Percentiles rank a stretch among this genome's conserved stretches.
Conservation (phyloP, 139 green algal species). For the Desmodesmus armatus region DNA sequence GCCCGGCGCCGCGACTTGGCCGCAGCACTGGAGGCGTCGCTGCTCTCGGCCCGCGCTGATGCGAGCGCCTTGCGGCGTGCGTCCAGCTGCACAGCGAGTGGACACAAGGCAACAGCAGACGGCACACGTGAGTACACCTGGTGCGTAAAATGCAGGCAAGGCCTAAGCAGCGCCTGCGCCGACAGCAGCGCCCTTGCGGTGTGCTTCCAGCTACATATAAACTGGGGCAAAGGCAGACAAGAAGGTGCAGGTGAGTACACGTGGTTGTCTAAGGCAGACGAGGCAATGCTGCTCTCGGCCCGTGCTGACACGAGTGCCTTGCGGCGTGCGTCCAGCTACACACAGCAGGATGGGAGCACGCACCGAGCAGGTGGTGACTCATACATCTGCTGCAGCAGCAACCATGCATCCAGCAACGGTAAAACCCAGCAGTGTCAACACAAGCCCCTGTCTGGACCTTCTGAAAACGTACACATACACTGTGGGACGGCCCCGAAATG, state of each 20-base stretch:
- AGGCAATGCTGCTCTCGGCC: background rate
- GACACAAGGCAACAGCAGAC: no score
- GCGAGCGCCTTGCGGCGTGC: background rate
- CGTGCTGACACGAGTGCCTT: background rate
- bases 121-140: no score
- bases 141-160: no score
- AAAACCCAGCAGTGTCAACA: background rate
- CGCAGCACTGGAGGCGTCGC: constrained; percentile 6
- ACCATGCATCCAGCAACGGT: background rate
- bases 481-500: background rate
- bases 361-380: no score
- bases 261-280: no score
- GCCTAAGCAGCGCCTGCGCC: no score
- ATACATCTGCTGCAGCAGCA: no score
- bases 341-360: no score
- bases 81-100: constrained; percentile 43
- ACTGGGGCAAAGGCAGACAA: no score
- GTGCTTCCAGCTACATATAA: no score
- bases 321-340: constrained; percentile 18
- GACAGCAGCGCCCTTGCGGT: no score
- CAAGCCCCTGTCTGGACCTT: background rate
- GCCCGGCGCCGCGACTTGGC: constrained; percentile 30
- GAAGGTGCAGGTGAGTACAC: no score
- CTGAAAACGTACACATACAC: background rate
- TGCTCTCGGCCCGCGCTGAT: background rate